Evolutionary conservation across 2,329 filamentous ascomycete genomes (phyloP).

Genomic region (Rugonectria rugulosa): DNA sequence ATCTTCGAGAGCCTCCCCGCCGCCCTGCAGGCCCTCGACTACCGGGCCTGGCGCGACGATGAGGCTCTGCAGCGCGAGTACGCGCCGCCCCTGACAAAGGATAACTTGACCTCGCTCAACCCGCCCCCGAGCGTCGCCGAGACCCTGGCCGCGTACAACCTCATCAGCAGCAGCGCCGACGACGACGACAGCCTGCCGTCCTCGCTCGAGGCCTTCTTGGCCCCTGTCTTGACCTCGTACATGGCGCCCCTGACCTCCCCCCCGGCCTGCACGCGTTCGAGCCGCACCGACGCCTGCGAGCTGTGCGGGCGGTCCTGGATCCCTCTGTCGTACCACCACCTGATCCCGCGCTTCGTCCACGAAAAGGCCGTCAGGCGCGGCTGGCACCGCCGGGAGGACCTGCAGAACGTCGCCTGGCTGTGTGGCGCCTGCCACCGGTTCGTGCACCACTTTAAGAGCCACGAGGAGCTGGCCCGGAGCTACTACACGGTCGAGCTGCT

Average conservation of each 20-base stretch:
- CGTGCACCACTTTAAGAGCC: slow-evolving; percentile 76
- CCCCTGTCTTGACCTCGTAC: slow-evolving; percentile 70
- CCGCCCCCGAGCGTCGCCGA: slow-evolving; percentile 64
- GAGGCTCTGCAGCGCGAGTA: slow-evolving; percentile 61
- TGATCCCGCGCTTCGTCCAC: slow-evolving; percentile 82
- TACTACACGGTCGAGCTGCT: slow-evolving; percentile 78
- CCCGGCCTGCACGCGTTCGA: slow-evolving; percentile 69
- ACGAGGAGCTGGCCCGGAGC: slow-evolving; percentile 78
- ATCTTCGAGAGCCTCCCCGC: slow-evolving; percentile 72
- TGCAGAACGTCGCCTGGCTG: slow-evolving; percentile 86
- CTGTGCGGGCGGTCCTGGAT: slow-evolving; percentile 79
- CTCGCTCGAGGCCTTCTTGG: slow-evolving; percentile 63
- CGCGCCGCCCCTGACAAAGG: slow-evolving; percentile 62
- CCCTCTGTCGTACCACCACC: slow-evolving; percentile 81
- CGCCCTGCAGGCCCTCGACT: slow-evolving; percentile 67
- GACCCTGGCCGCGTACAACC: slow-evolving; percentile 71
- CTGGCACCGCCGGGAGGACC: slow-evolving; percentile 78
- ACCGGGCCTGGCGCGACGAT: slow-evolving; percentile 57
- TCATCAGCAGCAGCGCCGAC: slow-evolving; percentile 57
- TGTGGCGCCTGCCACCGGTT: slow-evolving; percentile 85
- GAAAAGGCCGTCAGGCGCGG: slow-evolving; percentile 77
- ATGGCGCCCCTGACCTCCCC: slow-evolving; percentile 63
- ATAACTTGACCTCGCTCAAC: slow-evolving; percentile 62
- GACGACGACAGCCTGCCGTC: slow-evolving; percentile 45
- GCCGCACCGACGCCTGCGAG: slow-evolving; percentile 70